A percentile compares a stretch with the other conserved stretches of the same genome.
These are phyloP conservation scores for Chrysopogon serrulatus DNA, from an alignment of 176 grass and related monocot species.

Conservation along the genomic window DNA sequence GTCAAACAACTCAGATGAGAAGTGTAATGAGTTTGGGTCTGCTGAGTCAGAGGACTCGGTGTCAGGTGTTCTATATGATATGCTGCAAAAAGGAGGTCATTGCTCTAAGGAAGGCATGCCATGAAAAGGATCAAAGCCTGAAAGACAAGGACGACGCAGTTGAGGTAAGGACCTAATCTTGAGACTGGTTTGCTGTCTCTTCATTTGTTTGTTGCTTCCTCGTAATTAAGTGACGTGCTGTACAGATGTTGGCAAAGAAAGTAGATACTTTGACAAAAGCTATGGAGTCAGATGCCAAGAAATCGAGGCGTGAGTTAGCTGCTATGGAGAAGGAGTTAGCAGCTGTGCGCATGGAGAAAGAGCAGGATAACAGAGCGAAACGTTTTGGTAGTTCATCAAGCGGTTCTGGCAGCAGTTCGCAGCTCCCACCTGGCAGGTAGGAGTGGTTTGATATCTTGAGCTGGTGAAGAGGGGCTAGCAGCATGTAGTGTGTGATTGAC, in stretches of 20 bases:
- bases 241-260: constrained; percentile 92
- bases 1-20: constrained; percentile 58
- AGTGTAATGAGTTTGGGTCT: constrained; percentile 36
- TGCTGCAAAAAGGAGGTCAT: constrained; percentile 90
- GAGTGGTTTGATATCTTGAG: background rate
- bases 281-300: constrained; percentile 92
- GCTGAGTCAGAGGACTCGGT: constrained; percentile 63
- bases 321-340: constrained; percentile 88
- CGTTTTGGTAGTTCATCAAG: constrained; percentile 57
- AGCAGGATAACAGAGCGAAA: constrained; percentile 68
- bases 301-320: constrained; percentile 81
- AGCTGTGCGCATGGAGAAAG: constrained; percentile 72
- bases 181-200: background rate
- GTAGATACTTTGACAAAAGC: constrained; percentile 92
- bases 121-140: constrained; percentile 89
- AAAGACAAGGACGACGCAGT: constrained; percentile 96
- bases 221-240: constrained; percentile 15
- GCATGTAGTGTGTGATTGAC: background rate
- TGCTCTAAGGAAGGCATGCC: constrained; percentile 69
- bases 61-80: constrained; percentile 86
- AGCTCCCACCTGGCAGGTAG: constrained; percentile 64
- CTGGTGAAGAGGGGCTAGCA: background rate
- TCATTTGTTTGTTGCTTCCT: background rate
- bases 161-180: constrained; percentile 48
- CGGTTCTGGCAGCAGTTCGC: constrained; percentile 47